A percentile compares a stretch with the other conserved stretches of the same genome.
These are phyloP conservation scores for Pisolithus orientalis DNA, from an alignment of 768 basidiomycete species.

Conservation along the genomic window DNA sequence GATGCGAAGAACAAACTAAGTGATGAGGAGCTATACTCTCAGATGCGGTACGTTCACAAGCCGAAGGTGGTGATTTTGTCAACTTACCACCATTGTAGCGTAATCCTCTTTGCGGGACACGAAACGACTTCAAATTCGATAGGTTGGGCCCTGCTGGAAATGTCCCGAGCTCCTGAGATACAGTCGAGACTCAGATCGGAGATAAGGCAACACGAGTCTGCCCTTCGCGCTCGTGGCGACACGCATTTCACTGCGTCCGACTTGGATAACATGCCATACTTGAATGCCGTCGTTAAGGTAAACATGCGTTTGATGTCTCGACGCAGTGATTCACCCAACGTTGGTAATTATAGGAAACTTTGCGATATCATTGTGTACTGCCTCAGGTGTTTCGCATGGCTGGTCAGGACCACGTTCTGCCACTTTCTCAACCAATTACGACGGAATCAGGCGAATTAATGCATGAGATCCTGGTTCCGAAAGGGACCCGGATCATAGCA, in stretches of 20 bases:
- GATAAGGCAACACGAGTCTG: conserved; percentile 24
- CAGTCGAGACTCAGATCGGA: conserved; percentile 61
- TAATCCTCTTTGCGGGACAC: conserved; percentile 45
- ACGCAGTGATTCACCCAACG: too few species aligned
- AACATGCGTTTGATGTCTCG: not conserved
- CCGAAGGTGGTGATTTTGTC: not conserved
- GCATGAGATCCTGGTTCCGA: conserved; percentile 40
- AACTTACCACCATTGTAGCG: conserved; percentile 19
- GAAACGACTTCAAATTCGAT: conserved; percentile 57
- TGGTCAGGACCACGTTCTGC: conserved; percentile 48
- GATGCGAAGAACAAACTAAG: conserved; percentile 20
- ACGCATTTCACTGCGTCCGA: conserved; percentile 35
- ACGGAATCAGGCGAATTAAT: conserved; percentile 40
- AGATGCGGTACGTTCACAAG: not conserved
- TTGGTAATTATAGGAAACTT: too few species aligned
- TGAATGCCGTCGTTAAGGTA: conserved; percentile 41
- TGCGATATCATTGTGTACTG: conserved; percentile 41
- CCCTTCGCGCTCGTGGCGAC: conserved; percentile 31
- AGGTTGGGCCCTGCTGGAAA: conserved; percentile 57
- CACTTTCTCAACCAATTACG: conserved; percentile 48
- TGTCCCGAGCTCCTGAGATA: conserved; percentile 50
- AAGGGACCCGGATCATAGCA: conserved; percentile 44
- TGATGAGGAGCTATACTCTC: conserved; percentile 6
- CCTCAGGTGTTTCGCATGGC: conserved; percentile 47
- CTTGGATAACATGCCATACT: conserved; percentile 46